These are phyloP conservation scores for Rhizopus delemar DNA, from an alignment of 371 early-diverging fungal genomes.

Conservation along the genomic window DNA sequence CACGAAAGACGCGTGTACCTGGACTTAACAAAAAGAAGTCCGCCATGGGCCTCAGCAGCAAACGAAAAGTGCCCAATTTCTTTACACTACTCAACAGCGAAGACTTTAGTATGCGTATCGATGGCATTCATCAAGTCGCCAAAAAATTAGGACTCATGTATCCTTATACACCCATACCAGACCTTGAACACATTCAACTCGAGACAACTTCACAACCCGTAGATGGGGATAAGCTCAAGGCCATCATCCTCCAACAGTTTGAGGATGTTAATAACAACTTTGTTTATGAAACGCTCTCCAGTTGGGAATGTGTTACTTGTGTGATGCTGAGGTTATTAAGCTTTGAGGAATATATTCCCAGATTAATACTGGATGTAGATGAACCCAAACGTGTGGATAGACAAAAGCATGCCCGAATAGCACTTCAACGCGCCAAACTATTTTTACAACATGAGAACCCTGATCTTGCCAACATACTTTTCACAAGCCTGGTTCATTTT, in stretches of 20 bases:
- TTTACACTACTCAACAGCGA: slow-evolving; percentile 35
- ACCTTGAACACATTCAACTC: slow-evolving; percentile 27
- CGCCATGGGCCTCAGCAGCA: slow-evolving; percentile 18
- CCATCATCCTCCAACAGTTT: slow-evolving; percentile 25
- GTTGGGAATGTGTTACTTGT: slow-evolving; percentile 36
- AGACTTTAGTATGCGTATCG: slow-evolving; percentile 28
- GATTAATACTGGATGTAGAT: slow-evolving; percentile 40
- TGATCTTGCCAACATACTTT: slow-evolving; percentile 28
- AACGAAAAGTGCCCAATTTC: slow-evolving; percentile 32
- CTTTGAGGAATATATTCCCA: slow-evolving; percentile 42
- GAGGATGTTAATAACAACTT: slow-evolving; percentile 25
- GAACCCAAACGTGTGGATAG: slow-evolving; percentile 24
- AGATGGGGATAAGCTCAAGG: slow-evolving; percentile 30
- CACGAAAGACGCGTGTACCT: slow-evolving; percentile 43
- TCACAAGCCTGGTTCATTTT: slow-evolving; percentile 22
- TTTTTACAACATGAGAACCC: slow-evolving; percentile 31
- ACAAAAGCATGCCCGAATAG: slow-evolving; percentile 23
- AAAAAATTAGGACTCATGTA: slow-evolving; percentile 28
- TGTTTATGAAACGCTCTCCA: slow-evolving; percentile 30
- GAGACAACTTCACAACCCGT: slow-evolving; percentile 31
- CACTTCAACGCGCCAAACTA: slow-evolving; percentile 26
- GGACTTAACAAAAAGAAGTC: slow-evolving; percentile 40
- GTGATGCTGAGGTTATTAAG: slow-evolving; percentile 38
- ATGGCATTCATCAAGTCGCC: slow-evolving; percentile 34
- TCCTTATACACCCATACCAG: slow-evolving; percentile 20